phyloP scores from a whole-genome alignment of 306 rosid species.

The Quercus alba region DNA sequence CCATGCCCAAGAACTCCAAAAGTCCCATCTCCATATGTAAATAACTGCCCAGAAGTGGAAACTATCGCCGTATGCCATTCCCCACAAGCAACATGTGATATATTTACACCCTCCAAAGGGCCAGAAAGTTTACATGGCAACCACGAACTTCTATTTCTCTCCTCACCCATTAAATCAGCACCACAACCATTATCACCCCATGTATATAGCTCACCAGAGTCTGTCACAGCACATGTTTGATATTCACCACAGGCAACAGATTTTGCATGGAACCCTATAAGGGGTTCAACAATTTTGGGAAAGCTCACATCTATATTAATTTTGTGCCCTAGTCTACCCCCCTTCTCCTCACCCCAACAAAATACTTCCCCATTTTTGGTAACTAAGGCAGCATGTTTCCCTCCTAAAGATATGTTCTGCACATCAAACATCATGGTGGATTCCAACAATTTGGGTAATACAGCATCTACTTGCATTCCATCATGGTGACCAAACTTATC shows the following conservation, averaged over 20 bases:
- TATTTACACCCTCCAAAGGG: slow-evolving; percentile 48
- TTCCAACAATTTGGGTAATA: slow-evolving; percentile 73
- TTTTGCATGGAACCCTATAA: slow-evolving; percentile 46
- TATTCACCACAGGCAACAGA: slow-evolving; percentile 67
- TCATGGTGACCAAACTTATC: slow-evolving; percentile 34
- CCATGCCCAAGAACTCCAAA: slow-evolving; percentile 93
- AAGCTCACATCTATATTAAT: slow-evolving; percentile 51
- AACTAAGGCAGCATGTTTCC: slow-evolving; percentile 75
- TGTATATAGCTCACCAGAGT: slow-evolving; percentile 61
- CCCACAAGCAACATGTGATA: slow-evolving; percentile 68
- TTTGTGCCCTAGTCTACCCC: slow-evolving; percentile 74
- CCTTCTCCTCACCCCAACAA: slow-evolving; percentile 79
- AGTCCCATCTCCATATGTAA: slow-evolving; percentile 85
- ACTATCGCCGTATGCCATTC: slow-evolving; percentile 86
- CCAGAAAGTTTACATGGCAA: slow-evolving; percentile 57
- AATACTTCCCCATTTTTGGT: slow-evolving; percentile 85
- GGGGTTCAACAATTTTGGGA: slow-evolving; percentile 71
- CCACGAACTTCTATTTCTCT: slow-evolving; percentile 55
- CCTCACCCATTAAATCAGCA: slow-evolving; percentile 34
- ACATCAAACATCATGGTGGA: slow-evolving; percentile 67
- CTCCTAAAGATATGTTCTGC: slow-evolving; percentile 63
- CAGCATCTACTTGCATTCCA: slow-evolving; percentile 34
- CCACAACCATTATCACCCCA: slow-evolving; percentile 67
- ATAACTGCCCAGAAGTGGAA: slow-evolving; percentile 59
- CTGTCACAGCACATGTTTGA: slow-evolving; percentile 76